Evolutionary conservation across 805 yeast genomes (phyloP).

Genomic region (Candida multigemmis): DNA sequence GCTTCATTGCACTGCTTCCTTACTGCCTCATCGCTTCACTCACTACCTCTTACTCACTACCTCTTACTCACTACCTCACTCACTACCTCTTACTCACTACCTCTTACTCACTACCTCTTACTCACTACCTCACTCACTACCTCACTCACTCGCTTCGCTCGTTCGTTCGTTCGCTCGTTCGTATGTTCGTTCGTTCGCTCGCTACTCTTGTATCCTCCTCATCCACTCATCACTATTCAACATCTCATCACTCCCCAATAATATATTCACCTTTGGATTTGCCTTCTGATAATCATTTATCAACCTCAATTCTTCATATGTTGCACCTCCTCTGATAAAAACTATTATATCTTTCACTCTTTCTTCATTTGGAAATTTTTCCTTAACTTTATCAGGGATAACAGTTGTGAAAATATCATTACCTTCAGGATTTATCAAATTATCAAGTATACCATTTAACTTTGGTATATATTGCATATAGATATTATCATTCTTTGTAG

Average conservation of each 20-base stretch:
- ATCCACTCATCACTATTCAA: slow-evolving; percentile 28
- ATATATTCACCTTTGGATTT: slow-evolving; percentile 49
- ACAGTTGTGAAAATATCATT: slow-evolving; percentile 1
- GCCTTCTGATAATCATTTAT: slow-evolving; percentile 51
- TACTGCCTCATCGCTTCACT: too few species aligned
- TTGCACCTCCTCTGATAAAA: slow-evolving; percentile 79
- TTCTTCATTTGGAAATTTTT: too few species aligned
- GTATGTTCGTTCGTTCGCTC: too few species aligned
- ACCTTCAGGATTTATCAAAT: slow-evolving; percentile 8
- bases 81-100: too few species aligned
- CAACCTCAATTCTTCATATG: slow-evolving; percentile 85
- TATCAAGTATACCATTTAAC: slow-evolving; percentile 35
- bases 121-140: too few species aligned
- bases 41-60: too few species aligned
- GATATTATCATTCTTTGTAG: slow-evolving; percentile 46
- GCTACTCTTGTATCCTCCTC: slow-evolving; percentile 21
- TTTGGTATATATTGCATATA: slow-evolving; percentile 90
- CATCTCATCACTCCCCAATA: slow-evolving; percentile 62
- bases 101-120: too few species aligned
- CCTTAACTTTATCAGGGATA: slow-evolving; percentile 28
- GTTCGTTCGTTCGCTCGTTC: too few species aligned
- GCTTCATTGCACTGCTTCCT: too few species aligned
- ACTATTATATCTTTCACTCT: slow-evolving; percentile 60
- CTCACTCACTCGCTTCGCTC: too few species aligned
- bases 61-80: too few species aligned